These are phyloP conservation scores for Neoarthrinium moseri DNA, from an alignment of 2,329 filamentous ascomycete species.

Conservation along the genomic window DNA sequence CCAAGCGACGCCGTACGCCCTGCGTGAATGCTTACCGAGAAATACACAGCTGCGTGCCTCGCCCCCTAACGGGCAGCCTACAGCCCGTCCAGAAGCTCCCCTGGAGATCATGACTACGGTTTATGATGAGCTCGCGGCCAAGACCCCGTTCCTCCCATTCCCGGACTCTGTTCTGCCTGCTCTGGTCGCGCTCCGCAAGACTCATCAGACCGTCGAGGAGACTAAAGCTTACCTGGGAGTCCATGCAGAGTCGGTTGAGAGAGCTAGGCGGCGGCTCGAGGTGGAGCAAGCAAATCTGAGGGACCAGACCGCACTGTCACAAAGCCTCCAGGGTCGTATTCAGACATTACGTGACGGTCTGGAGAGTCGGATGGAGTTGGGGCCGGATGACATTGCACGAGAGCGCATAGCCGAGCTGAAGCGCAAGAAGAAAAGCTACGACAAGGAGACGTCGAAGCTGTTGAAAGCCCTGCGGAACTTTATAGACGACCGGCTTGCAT, in stretches of 20 bases:
- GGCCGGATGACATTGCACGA: conserved; percentile 58
- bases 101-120: conserved; percentile 58
- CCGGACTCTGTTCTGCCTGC: conserved; percentile 68
- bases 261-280: conserved; percentile 46
- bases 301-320: conserved; percentile 56
- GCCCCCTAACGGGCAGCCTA: conserved; percentile 10
- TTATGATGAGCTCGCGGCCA: conserved; percentile 61
- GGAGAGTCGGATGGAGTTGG: conserved; percentile 55
- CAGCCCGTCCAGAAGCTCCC: conserved; percentile 29
- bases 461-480: conserved; percentile 67
- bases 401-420: conserved; percentile 63
- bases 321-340: conserved; percentile 55
- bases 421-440: conserved; percentile 57
- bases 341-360: conserved; percentile 56
- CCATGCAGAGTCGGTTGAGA: conserved; percentile 40
- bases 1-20: no score
- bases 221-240: conserved; percentile 57
- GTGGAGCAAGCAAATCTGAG: conserved; percentile 47
- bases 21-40: no score
- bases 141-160: conserved; percentile 64
- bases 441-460: conserved; percentile 58
- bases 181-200: conserved; percentile 68
- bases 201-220: conserved; percentile 62
- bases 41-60: conserved; percentile 11
- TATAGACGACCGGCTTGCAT: conserved; percentile 67